A percentile compares a stretch with the other conserved stretches of the same genome.
These are phyloP conservation scores for Mariannaea elegans DNA, from an alignment of 2,329 filamentous ascomycete species.

Conservation along the genomic window DNA sequence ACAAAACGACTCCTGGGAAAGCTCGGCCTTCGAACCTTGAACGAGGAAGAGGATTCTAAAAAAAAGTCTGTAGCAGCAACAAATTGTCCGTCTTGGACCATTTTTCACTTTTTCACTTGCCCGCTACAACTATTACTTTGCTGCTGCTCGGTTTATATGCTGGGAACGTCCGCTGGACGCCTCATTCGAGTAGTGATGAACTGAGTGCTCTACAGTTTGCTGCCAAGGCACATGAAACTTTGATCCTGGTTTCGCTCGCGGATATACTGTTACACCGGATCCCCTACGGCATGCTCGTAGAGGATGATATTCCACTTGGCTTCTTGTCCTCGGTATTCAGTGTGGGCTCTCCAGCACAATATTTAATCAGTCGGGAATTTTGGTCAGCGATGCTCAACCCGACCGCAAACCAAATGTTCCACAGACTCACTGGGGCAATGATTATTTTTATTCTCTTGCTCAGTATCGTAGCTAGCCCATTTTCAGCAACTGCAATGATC, in stretches of 20 bases:
- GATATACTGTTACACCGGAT: conserved; percentile 3
- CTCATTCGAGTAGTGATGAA: background rate
- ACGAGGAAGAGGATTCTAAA: too few relatives aligned
- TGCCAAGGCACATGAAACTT: conserved; percentile 9
- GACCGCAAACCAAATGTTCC: background rate
- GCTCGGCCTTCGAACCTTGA: too few relatives aligned
- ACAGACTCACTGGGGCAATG: background rate
- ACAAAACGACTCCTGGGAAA: too few relatives aligned
- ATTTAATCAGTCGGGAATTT: conserved; percentile 7
- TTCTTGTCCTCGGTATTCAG: conserved; percentile 5
- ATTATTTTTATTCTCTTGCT: conserved; percentile 1
- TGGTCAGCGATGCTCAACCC: conserved; percentile 1
- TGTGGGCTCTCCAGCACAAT: conserved; percentile 3
- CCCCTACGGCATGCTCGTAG: background rate
- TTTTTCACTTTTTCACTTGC: too few relatives aligned
- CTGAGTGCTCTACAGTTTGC: conserved; percentile 11
- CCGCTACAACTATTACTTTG: too few relatives aligned
- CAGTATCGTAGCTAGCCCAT: background rate
- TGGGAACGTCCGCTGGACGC: too few relatives aligned
- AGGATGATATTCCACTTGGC: background rate
- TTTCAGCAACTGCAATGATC: conserved; percentile 18
- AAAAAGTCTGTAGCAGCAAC: too few relatives aligned
- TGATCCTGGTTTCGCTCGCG: conserved; percentile 4
- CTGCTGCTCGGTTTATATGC: too few relatives aligned
- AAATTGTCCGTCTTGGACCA: too few relatives aligned